Conservation (phyloP, 345 rosid genomes). For the Clausena lansium region DNA sequence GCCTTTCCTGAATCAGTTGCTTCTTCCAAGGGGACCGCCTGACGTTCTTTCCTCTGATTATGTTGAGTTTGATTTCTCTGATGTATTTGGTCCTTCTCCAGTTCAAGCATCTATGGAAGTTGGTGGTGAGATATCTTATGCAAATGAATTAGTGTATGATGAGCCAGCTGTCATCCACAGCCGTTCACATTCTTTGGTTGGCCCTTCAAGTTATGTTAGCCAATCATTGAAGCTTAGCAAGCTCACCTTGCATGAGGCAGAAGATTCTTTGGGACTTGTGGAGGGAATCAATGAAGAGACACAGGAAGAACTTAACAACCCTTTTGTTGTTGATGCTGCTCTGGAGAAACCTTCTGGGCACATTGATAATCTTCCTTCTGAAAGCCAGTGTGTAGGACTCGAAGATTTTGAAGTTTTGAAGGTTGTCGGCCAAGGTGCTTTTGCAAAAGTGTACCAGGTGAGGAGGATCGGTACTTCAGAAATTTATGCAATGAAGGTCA, state of each 20-base stretch:
- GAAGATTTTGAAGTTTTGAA: constrained; percentile 49
- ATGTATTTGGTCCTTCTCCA: constrained; percentile 52
- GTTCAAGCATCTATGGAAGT: constrained; percentile 32
- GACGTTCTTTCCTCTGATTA: constrained; percentile 33
- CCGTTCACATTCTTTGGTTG: constrained; percentile 55
- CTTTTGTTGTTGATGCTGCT: constrained; percentile 11
- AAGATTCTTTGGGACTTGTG: constrained; percentile 36
- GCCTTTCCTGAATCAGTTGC: constrained; percentile 27
- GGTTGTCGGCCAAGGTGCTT: constrained; percentile 54
- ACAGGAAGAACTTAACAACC: constrained; percentile 5
- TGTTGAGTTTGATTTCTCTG: constrained; percentile 49
- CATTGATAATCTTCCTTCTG: constrained; percentile 13
- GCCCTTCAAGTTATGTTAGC: constrained; percentile 47
- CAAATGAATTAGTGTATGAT: constrained; percentile 34
- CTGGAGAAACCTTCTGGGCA: constrained; percentile 14
- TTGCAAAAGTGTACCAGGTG: constrained; percentile 50
- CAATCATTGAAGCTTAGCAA: constrained; percentile 46
- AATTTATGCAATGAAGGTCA: constrained; percentile 52
- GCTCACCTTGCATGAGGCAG: constrained; percentile 41
- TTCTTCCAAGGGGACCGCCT: constrained; percentile 35
- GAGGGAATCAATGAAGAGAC: constrained; percentile 17
- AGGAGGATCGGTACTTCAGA: constrained; percentile 43
- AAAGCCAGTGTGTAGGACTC: constrained; percentile 35
- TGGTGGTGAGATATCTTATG: constrained; percentile 14
- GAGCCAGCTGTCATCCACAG: constrained; percentile 42